Conservation (phyloP, 2,329 filamentous ascomycete species). For the Pseudofabraea citricarpa region DNA sequence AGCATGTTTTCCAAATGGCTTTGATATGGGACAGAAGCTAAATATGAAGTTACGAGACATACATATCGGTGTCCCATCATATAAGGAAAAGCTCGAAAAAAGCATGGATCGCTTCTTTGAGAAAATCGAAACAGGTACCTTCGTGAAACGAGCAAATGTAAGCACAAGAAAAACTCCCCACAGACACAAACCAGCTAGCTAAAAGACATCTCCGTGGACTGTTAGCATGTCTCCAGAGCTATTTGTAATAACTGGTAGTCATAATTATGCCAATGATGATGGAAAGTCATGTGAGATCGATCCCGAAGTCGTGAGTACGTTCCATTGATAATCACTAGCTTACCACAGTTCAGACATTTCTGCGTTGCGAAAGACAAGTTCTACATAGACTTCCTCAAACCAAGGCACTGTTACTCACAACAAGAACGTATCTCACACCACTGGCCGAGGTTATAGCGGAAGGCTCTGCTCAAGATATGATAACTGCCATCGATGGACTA, state of each 20-base stretch:
- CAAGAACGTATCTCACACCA: slow-evolving; percentile 59
- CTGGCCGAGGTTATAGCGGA: slow-evolving; percentile 50
- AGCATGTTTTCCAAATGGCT: slow-evolving; percentile 53
- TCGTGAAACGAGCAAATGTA: slow-evolving; percentile 49
- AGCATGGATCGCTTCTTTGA: slow-evolving; percentile 61
- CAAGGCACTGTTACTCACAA: slow-evolving; percentile 51
- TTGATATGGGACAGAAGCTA: slow-evolving; percentile 49
- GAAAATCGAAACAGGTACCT: slow-evolving; percentile 43
- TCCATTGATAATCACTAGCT: neutral
- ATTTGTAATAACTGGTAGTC: slow-evolving; percentile 35
- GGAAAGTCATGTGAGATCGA: slow-evolving; percentile 33
- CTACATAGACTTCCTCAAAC: slow-evolving; percentile 52
- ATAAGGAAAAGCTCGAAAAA: slow-evolving; percentile 48
- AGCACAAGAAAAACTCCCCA: too few species aligned
- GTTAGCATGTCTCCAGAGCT: slow-evolving; percentile 36
- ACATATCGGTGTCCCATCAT: slow-evolving; percentile 54
- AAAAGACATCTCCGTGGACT: too few species aligned
- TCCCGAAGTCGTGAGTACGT: slow-evolving; percentile 33
- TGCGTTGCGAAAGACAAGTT: slow-evolving; percentile 57
- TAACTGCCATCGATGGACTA: slow-evolving; percentile 54
- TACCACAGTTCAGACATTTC: slow-evolving; percentile 28
- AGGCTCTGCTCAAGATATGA: slow-evolving; percentile 47
- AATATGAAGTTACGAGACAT: slow-evolving; percentile 47
- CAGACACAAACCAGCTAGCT: too few species aligned
- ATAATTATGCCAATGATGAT: slow-evolving; percentile 33